phyloP scores from a whole-genome alignment of 371 early-diverging fungal species.

The Mortierella sp. region DNA sequence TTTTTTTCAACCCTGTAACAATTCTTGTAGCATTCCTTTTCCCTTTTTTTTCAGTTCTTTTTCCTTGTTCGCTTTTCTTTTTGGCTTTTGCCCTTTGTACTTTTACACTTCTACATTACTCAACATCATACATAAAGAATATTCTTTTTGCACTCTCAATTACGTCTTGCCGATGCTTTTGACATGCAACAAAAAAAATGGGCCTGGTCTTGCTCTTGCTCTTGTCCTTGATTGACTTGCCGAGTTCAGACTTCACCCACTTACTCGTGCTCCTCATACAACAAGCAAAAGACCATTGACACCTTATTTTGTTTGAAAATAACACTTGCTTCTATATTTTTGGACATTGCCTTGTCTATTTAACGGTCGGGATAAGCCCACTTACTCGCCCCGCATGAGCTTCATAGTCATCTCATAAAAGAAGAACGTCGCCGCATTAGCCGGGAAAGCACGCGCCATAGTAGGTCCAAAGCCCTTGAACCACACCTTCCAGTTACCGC shows the following conservation, averaged over 20 bases:
- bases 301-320: no score
- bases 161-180: background rate
- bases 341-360: no score
- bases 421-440: constrained; percentile 90
- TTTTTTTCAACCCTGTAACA: background rate
- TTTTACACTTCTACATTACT: constrained; percentile 7
- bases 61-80: background rate
- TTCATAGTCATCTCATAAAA: constrained; percentile 84
- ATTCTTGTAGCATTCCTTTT: constrained; percentile 15
- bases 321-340: no score
- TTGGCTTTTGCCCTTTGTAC: constrained; percentile 11
- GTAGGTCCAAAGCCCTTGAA: constrained; percentile 89
- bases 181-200: background rate
- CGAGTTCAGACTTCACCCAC: background rate
- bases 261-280: no score
- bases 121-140: constrained; percentile 5
- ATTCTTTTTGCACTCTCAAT: background rate
- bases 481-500: constrained; percentile 70
- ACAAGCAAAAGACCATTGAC: no score
- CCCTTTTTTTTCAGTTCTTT: constrained; percentile 3
- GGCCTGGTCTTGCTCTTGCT: background rate
- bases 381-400: constrained; percentile 55
- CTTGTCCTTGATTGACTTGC: background rate
- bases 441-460: constrained; percentile 92
- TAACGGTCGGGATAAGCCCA: background rate